Percentiles rank a stretch among this genome's conserved stretches.
phyloP scores from a whole-genome alignment of 345 rosid genomes.

The Aegle marmelos region DNA sequence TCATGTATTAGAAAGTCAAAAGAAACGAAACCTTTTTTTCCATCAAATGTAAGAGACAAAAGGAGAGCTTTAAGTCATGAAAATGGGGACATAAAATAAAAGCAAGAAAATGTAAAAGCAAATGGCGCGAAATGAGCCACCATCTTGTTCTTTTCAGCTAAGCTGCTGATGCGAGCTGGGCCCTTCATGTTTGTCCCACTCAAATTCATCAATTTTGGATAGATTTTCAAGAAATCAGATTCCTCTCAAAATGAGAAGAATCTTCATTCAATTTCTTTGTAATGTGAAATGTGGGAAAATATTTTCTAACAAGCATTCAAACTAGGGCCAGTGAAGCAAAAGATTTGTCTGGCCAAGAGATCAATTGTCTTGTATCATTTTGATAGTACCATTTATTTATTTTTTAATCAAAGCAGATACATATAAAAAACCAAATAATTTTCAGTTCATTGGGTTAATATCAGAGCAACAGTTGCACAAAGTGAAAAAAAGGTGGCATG shows the following conservation, averaged over 20 bases:
- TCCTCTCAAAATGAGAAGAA: background rate
- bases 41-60: background rate
- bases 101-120: background rate
- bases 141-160: background rate
- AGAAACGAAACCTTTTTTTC: constrained; percentile 1
- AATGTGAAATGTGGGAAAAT: background rate
- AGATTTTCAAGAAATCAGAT: background rate
- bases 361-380: too few relatives aligned
- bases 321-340: background rate
- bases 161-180: constrained; percentile 1
- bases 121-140: background rate
- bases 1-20: background rate
- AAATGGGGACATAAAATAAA: background rate
- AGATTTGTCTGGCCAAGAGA: too few relatives aligned
- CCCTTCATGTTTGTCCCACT: background rate
- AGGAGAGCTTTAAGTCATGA: background rate
- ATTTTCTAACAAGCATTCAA: background rate
- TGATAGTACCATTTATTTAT: too few relatives aligned
- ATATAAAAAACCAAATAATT: too few relatives aligned
- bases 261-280: background rate
- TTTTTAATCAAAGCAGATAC: too few relatives aligned
- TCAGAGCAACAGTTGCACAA: too few relatives aligned
- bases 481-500: too few relatives aligned
- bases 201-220: background rate
- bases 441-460: too few relatives aligned